Conservation (phyloP, 2,329 filamentous ascomycete species). For the Penicillium crustosum region DNA sequence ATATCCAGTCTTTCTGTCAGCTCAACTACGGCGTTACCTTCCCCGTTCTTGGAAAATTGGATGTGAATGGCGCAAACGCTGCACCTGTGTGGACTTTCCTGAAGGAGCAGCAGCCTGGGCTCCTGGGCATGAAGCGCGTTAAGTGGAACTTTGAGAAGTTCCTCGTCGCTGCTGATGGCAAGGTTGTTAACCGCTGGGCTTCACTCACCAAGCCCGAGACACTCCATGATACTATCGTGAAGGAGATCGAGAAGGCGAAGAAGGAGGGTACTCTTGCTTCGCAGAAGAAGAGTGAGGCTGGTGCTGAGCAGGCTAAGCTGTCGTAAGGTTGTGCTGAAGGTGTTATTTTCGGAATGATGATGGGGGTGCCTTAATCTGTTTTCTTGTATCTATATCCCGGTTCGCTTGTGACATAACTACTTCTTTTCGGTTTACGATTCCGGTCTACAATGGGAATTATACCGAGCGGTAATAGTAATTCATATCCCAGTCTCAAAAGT, state of each 20-base stretch:
- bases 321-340: conserved; percentile 2
- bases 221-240: conserved; percentile 72
- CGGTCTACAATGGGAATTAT: not conserved
- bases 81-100: conserved; percentile 77
- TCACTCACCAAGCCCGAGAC: conserved; percentile 82
- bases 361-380: not conserved
- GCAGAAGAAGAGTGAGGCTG: conserved; percentile 17
- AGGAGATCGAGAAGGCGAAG: conserved; percentile 64
- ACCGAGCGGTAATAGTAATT: conserved; percentile 1
- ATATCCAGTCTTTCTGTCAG: conserved; percentile 83
- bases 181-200: conserved; percentile 82
- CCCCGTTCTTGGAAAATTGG: conserved; percentile 85
- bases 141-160: conserved; percentile 99
- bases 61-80: conserved; percentile 85
- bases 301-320: conserved; percentile 24
- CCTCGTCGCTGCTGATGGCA: conserved; percentile 78
- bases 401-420: conserved; percentile 6
- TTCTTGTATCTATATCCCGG: conserved; percentile 15
- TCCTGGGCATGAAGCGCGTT: conserved; percentile 83
- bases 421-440: not conserved
- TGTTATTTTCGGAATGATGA: not conserved
- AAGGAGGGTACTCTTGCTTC: conserved; percentile 37
- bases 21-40: conserved; percentile 93
- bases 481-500: not conserved
- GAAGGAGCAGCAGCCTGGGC: conserved; percentile 70